phyloP scores from a whole-genome alignment of 768 basidiomycete genomes.

The Arthromyces matolae region DNA sequence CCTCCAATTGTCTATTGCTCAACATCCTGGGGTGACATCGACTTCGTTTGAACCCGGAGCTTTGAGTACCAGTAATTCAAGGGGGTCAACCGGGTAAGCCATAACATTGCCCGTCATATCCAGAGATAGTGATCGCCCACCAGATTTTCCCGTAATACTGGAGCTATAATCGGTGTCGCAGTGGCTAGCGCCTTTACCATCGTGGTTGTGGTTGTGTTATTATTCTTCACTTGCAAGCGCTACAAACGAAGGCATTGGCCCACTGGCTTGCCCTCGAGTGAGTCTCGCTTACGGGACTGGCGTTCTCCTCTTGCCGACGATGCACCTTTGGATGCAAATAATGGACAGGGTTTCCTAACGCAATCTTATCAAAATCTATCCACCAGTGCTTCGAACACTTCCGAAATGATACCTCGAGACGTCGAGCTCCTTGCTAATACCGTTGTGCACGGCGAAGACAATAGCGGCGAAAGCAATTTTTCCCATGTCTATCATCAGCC shows the following conservation, averaged over 20 bases:
- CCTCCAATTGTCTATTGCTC: no score
- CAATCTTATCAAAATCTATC: conserved; percentile 13
- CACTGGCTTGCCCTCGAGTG: conserved; percentile 11
- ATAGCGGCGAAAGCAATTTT: conserved; percentile 15
- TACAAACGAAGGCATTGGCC: conserved; percentile 17
- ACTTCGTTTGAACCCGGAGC: conserved; percentile 26
- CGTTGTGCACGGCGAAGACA: not conserved
- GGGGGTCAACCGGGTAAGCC: conserved; percentile 20
- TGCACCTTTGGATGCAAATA: conserved; percentile 11
- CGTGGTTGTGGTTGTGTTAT: conserved; percentile 25
- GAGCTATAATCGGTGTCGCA: conserved; percentile 36
- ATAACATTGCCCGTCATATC: not conserved
- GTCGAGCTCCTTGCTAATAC: conserved; percentile 1
- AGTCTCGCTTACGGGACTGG: no score
- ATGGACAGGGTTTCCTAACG: conserved; percentile 4
- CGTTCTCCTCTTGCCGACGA: conserved; percentile 30
- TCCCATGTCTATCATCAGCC: conserved; percentile 16
- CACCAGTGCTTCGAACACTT: conserved; percentile 14
- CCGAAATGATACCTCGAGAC: conserved; percentile 11
- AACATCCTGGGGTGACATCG: conserved; percentile 16
- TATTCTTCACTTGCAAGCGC: conserved; percentile 31
- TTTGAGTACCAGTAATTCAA: conserved; percentile 28
- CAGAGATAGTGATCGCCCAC: not conserved
- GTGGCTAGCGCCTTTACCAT: conserved; percentile 26
- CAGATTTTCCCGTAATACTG: conserved; percentile 36